These are phyloP conservation scores for Linnemannia schmuckeri DNA, from an alignment of 192 early-diverging fungal genomes.

Conservation along the genomic window DNA sequence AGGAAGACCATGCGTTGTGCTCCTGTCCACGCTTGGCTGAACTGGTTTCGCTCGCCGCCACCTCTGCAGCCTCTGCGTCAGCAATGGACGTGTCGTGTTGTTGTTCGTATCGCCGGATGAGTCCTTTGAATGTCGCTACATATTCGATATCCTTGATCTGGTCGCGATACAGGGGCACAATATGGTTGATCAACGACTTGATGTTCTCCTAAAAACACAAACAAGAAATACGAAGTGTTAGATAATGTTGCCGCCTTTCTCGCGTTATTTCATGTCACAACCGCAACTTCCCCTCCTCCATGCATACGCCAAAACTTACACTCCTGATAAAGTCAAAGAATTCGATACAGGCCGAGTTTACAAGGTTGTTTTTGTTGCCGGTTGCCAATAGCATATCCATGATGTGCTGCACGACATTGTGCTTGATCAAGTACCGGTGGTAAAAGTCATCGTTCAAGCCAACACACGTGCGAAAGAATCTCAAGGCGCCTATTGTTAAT, in stretches of 20 bases:
- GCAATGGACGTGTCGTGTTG: conserved; percentile 65
- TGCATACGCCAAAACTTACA: conserved; percentile 49
- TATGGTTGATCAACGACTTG: conserved; percentile 78
- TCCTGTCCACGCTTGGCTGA: conserved; percentile 24
- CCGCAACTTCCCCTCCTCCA: not conserved
- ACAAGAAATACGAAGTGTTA: not conserved
- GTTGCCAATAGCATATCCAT: conserved; percentile 73
- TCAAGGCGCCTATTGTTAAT: conserved; percentile 73
- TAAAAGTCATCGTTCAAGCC: conserved; percentile 88
- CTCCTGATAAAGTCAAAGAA: conserved; percentile 86
- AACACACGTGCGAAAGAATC: conserved; percentile 84
- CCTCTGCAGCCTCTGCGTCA: conserved; percentile 41
- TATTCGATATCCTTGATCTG: conserved; percentile 75
- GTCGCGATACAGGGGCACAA: conserved; percentile 72
- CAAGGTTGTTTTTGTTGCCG: conserved; percentile 80
- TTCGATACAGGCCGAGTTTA: conserved; percentile 93
- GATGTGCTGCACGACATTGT: conserved; percentile 78
- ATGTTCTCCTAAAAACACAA: conserved; percentile 64
- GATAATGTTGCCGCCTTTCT: not conserved
- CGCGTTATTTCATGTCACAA: not conserved
- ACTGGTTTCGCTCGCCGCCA: conserved; percentile 48
- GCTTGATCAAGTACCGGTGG: conserved; percentile 79
- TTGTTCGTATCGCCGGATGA: conserved; percentile 74
- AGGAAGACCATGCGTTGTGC: conserved; percentile 62
- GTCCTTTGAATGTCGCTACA: conserved; percentile 68